Evolutionary conservation across 2,329 filamentous ascomycete species (phyloP).

Genomic region (Apiospora marii): DNA sequence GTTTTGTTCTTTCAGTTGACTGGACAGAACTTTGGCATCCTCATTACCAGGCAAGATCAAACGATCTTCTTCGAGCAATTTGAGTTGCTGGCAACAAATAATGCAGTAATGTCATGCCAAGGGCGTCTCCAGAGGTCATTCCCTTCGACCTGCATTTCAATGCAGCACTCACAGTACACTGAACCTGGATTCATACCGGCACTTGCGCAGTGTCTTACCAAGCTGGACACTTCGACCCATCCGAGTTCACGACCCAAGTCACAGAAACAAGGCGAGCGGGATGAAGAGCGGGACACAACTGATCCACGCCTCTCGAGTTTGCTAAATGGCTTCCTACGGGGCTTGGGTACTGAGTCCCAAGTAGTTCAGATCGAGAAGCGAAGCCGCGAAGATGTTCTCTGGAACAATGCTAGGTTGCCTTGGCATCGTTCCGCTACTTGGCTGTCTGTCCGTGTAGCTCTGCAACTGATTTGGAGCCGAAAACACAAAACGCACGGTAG

Average conservation of each 20-base stretch:
- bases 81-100: slow-evolving; percentile 22
- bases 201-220: neutral
- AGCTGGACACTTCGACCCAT: slow-evolving; percentile 21
- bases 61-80: slow-evolving; percentile 23
- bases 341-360: neutral
- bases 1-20: slow-evolving; percentile 19
- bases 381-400: slow-evolving; percentile 23
- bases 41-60: slow-evolving; percentile 9
- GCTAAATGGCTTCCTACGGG: slow-evolving; percentile 21
- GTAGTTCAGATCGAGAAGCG: slow-evolving; percentile 14
- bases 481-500: neutral
- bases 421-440: slow-evolving; percentile 26
- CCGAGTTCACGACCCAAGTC: slow-evolving; percentile 12
- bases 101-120: slow-evolving; percentile 17
- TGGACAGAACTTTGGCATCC: slow-evolving; percentile 24
- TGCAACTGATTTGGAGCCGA: slow-evolving; percentile 10
- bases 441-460: slow-evolving; percentile 9
- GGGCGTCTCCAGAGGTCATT: slow-evolving; percentile 23
- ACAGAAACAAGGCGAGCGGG: neutral
- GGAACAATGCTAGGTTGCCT: neutral
- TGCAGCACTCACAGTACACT: slow-evolving; percentile 1
- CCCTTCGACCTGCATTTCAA: slow-evolving; percentile 17
- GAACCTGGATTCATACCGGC: neutral
- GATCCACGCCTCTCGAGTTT: slow-evolving; percentile 7
- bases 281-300: slow-evolving; percentile 23